Evolutionary conservation across 1,284 basidiomycete species (phyloP), one percentile per base, ranked within the genome.

Genomic region (Pyrrhoderma noxium): DNA sequence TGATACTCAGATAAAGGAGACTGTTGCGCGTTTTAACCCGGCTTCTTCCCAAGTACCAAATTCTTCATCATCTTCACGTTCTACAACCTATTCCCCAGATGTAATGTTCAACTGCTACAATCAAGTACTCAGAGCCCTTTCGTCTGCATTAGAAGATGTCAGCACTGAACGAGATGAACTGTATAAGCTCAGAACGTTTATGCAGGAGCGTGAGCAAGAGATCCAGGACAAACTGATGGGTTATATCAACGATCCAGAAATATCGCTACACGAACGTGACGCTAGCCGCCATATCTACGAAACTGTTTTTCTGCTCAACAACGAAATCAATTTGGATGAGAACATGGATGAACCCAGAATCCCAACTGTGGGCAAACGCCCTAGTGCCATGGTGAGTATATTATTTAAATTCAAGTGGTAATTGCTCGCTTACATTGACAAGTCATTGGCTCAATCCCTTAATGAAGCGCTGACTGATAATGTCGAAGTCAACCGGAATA

Each of bases 1-100:
- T 1, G 85, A 89, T 64, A 76, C 84, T 45, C 80, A 75, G 1
- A 82, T 89, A 40, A 76, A 82, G 56, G 67, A 72, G 5, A 72
- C 76, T 1, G 74, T 89, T 16, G 73, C 81, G 0, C 65, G 64
- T 16, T 63, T 81, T 25, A 60, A 67, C 47, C 54, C 61, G 7
- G 59, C 69, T 3, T 67, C 73, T 25, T 71, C 77, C 0, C 27
- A 11, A 5, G 11, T 5, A 11, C 7, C 27, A 5, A 31, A 11
- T 31, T 11, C 27, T 5, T 31, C 27, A 5, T 31, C 27, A 11
- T 5, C 27, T 5, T 31, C 27, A 31, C 27, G 27, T 5, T 11
- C 27, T 31, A 31, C 27, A 31, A 31, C 27, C 27, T 5, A 31
- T 31, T 73, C 74, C 1, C 69, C 73, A 3, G 70, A 77, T 40